Base-by-base conservation (phyloP, 140 eudicot species). In the Cichorium intybus region DNA sequence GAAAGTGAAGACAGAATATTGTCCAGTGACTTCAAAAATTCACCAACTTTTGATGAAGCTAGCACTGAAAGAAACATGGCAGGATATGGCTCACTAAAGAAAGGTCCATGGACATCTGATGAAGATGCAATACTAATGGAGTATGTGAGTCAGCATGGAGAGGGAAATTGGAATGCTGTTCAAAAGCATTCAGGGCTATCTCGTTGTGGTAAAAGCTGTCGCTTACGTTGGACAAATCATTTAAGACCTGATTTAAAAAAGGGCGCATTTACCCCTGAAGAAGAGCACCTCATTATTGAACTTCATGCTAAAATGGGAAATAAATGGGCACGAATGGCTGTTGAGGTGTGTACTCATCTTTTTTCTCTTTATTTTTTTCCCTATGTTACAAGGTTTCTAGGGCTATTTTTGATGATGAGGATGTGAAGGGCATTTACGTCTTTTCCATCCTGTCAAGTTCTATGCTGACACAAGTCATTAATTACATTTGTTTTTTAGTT, bases 261-360 rank as follows among this genome's bases (percentile, higher is more conserved):
- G 71, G 95, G 95, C 14, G 84, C 95, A 3, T 84, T 90, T 71
- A 77, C 89, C 17, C 70, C 78, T 0, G 87, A 84, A 68, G 97
- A 90, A 76, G 97, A 90, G 68, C 80, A 74, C 0, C 73, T 61
- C 3, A 84, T 90, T 49, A 74, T 90, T 75, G 94, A 90, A 74
- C 85, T 90, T 28, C 97, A 90, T 65, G 80, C 94, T 22, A 90
- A 84, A 52, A 82, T 90, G 86, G 97, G 97, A 27, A 90, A 87
- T 65, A 90, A 87, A 74, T 90, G 97, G 97, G 95, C 97, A 24
- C 93, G 87, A 64, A 90, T 90, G 95, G 95, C 97, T 77, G 74
- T 81, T 27, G 89, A 90, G 91, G 97, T 90, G 11, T 24, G 65
- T 57, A 24, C 18, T 56, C 21, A 28, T 59, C 37, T 51, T 65